Conservation (phyloP, 345 rosid species). For the Melaleuca alternifolia region DNA sequence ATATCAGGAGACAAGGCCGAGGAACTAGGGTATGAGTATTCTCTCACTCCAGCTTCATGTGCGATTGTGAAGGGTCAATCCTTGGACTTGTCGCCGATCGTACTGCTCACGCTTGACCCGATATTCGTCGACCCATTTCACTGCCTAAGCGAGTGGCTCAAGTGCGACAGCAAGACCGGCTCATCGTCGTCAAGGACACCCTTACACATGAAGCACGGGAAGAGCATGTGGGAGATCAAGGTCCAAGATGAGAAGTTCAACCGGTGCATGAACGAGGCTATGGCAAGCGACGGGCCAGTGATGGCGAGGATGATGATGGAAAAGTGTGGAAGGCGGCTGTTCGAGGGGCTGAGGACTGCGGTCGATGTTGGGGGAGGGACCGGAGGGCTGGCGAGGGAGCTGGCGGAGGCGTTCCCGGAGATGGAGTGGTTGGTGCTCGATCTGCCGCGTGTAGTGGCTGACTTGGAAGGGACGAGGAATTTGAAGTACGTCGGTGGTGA, state of each 20-base stretch:
- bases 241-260: conserved; percentile 3
- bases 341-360: conserved; percentile 19
- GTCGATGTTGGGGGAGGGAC: conserved; percentile 41
- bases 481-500: conserved; percentile 23
- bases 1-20: background rate
- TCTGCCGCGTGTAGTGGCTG: conserved; percentile 24
- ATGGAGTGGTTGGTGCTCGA: conserved; percentile 27
- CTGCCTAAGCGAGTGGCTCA: conserved; percentile 21
- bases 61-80: conserved; percentile 16
- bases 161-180: background rate
- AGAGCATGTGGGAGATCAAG: conserved; percentile 3
- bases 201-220: conserved; percentile 21
- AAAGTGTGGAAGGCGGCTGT: conserved; percentile 8
- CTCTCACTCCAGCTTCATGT: conserved; percentile 18
- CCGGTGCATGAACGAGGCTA: conserved; percentile 10
- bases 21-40: conserved; percentile 2
- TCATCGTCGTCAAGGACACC: background rate
- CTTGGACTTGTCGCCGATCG: conserved; percentile 15
- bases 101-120: conserved; percentile 15
- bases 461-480: conserved; percentile 2
- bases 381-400: conserved; percentile 19
- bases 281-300: conserved; percentile 24
- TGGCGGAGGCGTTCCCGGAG: conserved; percentile 18
- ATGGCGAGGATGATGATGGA: conserved; percentile 2
- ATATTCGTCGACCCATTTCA: conserved; percentile 13